phyloP scores from a whole-genome alignment of 768 basidiomycete genomes.

The Lactarius indigo region DNA sequence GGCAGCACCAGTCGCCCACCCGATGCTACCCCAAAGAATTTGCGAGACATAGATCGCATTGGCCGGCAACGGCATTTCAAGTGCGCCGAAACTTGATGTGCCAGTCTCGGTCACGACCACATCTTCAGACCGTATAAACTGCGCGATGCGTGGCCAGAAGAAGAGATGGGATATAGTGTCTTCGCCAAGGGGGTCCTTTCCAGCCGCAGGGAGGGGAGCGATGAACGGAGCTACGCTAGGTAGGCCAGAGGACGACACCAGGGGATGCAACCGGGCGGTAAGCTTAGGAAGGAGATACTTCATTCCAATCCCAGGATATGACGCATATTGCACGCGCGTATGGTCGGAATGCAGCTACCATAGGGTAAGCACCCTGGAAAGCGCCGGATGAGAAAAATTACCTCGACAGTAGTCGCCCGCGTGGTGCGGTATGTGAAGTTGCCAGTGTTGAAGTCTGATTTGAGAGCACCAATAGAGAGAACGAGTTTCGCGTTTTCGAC shows the following conservation, averaged over 20 bases:
- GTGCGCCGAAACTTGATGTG: conserved; percentile 80
- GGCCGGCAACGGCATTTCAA: conserved; percentile 77
- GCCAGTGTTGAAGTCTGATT: conserved; percentile 85
- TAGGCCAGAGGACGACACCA: conserved; percentile 38
- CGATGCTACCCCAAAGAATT: conserved; percentile 90
- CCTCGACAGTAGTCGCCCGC: conserved; percentile 58
- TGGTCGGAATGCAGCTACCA: conserved; percentile 71
- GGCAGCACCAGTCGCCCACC: conserved; percentile 78
- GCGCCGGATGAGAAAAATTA: conserved; percentile 28
- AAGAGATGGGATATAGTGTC: conserved; percentile 68
- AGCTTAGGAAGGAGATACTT: conserved; percentile 73
- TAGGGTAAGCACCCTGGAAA: not conserved
- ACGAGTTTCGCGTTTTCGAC: conserved; percentile 76
- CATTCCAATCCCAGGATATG: conserved; percentile 68
- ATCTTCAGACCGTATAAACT: conserved; percentile 69
- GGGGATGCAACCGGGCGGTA: conserved; percentile 48
- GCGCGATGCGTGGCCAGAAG: conserved; percentile 77
- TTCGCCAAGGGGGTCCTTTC: conserved; percentile 38
- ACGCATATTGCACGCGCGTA: conserved; percentile 60
- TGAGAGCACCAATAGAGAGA: conserved; percentile 65
- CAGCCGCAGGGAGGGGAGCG: conserved; percentile 39
- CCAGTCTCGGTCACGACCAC: conserved; percentile 89
- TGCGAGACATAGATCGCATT: conserved; percentile 64
- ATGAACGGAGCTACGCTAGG: conserved; percentile 44
- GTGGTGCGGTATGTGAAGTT: conserved; percentile 78